A percentile compares a stretch with the other conserved stretches of the same genome.
These are phyloP conservation scores for Styphnolobium japonicum DNA, from an alignment of 306 rosid genomes.

Conservation along the genomic window DNA sequence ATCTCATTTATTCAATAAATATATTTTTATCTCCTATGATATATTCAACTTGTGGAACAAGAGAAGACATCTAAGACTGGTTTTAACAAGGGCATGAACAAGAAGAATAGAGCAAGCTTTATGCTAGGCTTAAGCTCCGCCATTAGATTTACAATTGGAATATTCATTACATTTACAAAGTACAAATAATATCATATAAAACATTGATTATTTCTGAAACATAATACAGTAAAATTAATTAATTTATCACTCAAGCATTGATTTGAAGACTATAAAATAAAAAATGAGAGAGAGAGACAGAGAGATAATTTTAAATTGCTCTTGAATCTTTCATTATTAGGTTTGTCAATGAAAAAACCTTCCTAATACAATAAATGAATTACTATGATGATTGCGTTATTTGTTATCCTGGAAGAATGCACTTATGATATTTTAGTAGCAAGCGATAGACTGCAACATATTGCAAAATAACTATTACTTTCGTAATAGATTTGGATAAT, in stretches of 20 bases:
- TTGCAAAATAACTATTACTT: neutral
- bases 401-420: neutral
- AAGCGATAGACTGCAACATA: neutral
- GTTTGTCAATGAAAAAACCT: neutral
- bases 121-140: neutral
- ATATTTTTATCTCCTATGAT: neutral
- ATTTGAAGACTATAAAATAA: neutral
- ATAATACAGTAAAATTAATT: neutral
- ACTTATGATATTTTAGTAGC: neutral
- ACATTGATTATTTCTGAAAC: neutral
- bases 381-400: neutral
- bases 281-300: neutral
- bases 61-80: neutral
- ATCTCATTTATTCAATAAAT: neutral
- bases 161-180: neutral
- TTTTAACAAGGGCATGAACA: neutral
- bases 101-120: neutral
- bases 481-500: neutral
- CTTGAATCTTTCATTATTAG: conserved; percentile 3
- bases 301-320: neutral
- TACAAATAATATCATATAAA: neutral
- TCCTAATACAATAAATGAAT: neutral
- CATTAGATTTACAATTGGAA: neutral
- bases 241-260: neutral
- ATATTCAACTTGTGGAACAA: neutral